phyloP scores from a whole-genome alignment of 139 green algal genomes.

The Penium margaritaceum region DNA sequence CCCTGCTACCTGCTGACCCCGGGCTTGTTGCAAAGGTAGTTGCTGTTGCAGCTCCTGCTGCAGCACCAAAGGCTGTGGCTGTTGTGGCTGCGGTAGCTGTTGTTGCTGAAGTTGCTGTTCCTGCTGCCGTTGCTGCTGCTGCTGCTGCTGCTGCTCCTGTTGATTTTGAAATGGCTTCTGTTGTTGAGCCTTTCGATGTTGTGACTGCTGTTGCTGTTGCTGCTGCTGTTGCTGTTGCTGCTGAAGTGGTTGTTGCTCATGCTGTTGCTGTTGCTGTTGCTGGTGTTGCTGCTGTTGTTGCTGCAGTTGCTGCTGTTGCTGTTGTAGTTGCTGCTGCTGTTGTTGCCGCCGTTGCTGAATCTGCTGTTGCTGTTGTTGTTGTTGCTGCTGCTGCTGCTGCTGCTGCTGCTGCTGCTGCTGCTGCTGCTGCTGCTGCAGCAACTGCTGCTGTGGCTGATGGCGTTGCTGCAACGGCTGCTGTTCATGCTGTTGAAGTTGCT shows the following conservation, averaged over 20 bases:
- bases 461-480: too few relatives aligned
- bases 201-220: background rate
- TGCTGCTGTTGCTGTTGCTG: slow-evolving; percentile 18
- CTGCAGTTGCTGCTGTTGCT: slow-evolving; percentile 14
- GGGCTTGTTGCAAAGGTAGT: background rate
- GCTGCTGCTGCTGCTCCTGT: slow-evolving; percentile 1
- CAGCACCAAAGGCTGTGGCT: background rate
- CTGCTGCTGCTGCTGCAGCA: too few relatives aligned
- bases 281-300: background rate
- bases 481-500: too few relatives aligned
- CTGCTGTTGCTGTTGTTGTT: too few relatives aligned
- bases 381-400: too few relatives aligned
- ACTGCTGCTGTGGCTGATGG: too few relatives aligned
- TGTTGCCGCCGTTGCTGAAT: too few relatives aligned
- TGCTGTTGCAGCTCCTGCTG: slow-evolving; percentile 12
- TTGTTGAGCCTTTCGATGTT: background rate
- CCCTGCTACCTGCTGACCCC: background rate
- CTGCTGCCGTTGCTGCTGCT: too few relatives aligned
- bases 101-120: too few relatives aligned
- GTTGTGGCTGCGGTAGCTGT: too few relatives aligned
- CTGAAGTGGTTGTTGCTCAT: background rate
- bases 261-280: slow-evolving; percentile 14
- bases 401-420: too few relatives aligned
- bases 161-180: too few relatives aligned
- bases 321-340: slow-evolving; percentile 11